phyloP scores from a whole-genome alignment of 2,329 filamentous ascomycete genomes.

The Diplodia mutila region DNA sequence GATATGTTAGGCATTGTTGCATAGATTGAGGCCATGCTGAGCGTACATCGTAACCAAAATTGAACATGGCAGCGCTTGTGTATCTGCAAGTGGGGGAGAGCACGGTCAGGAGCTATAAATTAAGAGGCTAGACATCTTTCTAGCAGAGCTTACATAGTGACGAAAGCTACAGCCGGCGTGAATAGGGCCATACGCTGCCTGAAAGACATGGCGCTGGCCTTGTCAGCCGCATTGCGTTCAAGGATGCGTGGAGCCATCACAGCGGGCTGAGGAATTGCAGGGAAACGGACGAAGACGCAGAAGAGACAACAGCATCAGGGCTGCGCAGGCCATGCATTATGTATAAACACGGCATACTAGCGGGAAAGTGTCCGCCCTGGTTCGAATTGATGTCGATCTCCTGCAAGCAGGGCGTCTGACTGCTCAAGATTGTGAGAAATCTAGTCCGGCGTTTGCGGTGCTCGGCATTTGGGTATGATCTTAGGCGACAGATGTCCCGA shows the following conservation, averaged over 20 bases:
- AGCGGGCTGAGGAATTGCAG: neutral
- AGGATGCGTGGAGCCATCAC: conserved; percentile 6
- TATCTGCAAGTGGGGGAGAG: neutral
- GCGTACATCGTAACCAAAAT: conserved; percentile 22
- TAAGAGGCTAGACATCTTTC: neutral
- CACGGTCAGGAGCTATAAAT: neutral
- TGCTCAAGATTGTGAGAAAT: neutral
- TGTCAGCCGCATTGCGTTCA: neutral
- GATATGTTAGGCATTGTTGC: neutral
- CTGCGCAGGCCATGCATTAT: conserved; percentile 6
- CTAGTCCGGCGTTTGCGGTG: neutral
- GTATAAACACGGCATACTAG: neutral
- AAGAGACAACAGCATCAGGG: neutral
- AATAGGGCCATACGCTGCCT: conserved; percentile 13
- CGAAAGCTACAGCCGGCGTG: conserved; percentile 19
- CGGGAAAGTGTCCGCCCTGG: conserved; percentile 11
- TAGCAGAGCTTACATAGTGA: conserved; percentile 12
- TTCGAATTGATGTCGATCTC: neutral
- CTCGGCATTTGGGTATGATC: neutral
- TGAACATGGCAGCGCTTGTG: conserved; percentile 24
- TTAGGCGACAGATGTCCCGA: conserved; percentile 24
- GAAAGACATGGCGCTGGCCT: conserved; percentile 10
- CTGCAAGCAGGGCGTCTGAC: neutral
- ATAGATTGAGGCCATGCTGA: too few relatives aligned
- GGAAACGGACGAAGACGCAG: neutral